Base-by-base conservation (phyloP, 1,284 basidiomycete species). In the Tilletiopsis washingtonensis region DNA sequence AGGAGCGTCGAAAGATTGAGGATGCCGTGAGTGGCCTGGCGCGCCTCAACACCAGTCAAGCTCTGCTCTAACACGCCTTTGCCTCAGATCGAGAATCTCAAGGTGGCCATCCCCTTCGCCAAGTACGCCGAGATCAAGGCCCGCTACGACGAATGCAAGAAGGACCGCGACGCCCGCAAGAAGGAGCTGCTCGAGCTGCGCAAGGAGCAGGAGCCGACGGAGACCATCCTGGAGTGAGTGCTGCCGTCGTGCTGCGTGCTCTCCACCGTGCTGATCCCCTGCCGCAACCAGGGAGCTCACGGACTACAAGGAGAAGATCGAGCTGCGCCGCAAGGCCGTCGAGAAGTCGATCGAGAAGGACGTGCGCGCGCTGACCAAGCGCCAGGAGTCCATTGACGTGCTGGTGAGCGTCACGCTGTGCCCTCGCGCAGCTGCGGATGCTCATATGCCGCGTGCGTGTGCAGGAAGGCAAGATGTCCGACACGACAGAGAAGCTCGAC, bases 1-100 rank as follows among this genome's bases (percentile, higher is more conserved):
- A 68, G 44, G 62, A 70, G 54, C 53, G 67, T n/a, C 45, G 59
- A 32, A 44, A 57, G 50, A 59, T 73, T 20, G 63, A 71, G 49
- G 48, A 61, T 32, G 54, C 49, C 19, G 54, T 59, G 19, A 38
- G 34, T 27, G 15, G 32, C n/a, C n/a, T n/a, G n/a, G n/a, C n/a
- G n/a, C n/a, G n/a, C n/a, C n/a, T n/a, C n/a, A n/a, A n/a, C n/a
- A n/a, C n/a, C n/a, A n/a, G n/a, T n/a, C n/a, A n/a, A n/a, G n/a
- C n/a, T n/a, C n/a, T n/a, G n/a, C n/a, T n/a, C n/a, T n/a, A n/a
- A 34, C 32, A 12, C 32, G 32, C 12, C 3, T 34, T 11, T 17
- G 12, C 17, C 32, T n/a, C 20, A 43, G 40, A 26, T 51, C 20
- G 42, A 32, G 9, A 1, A 47, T 3, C 39, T 73, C 38, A 42